Conservation (phyloP, 2,329 filamentous ascomycete species). For the Monosporascus cannonballus region DNA sequence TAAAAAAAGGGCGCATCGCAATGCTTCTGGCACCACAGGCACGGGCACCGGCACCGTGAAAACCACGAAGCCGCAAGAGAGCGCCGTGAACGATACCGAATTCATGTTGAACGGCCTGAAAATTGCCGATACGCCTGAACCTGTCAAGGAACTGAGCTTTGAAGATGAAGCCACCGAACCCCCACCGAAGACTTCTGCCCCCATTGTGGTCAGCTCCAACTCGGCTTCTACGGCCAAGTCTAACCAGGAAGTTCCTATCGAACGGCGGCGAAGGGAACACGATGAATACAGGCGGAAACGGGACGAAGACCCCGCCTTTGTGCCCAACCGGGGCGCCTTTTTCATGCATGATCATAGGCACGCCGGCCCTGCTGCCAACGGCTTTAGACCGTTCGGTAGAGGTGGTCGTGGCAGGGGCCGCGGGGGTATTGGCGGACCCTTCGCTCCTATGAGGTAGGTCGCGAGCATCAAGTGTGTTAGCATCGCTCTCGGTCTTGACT, state of each 20-base stretch:
- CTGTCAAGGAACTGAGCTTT: constrained; percentile 40
- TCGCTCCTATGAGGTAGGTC: constrained; percentile 59
- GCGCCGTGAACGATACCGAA: constrained; percentile 46
- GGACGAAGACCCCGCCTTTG: constrained; percentile 86
- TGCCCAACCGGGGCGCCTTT: constrained; percentile 89
- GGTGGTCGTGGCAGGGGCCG: constrained; percentile 57
- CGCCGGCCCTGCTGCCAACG: constrained; percentile 69
- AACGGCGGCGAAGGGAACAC: constrained; percentile 75
- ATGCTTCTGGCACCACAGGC: constrained; percentile 21
- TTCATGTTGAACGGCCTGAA: constrained; percentile 52
- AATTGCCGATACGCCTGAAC: constrained; percentile 35
- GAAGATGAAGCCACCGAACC: constrained; percentile 35
- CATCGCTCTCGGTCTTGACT: constrained; percentile 6
- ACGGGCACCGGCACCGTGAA: constrained; percentile 20
- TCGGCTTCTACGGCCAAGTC: constrained; percentile 35
- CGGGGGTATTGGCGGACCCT: constrained; percentile 52
- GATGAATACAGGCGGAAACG: constrained; percentile 85
- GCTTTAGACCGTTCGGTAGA: constrained; percentile 66
- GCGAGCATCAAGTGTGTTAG: constrained; percentile 2
- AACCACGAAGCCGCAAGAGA: constrained; percentile 29
- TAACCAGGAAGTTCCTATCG: constrained; percentile 52
- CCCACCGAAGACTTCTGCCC: constrained; percentile 37
- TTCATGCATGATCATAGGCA: constrained; percentile 95
- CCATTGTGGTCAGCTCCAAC: constrained; percentile 49
- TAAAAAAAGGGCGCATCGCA: constrained; percentile 19